Conservation (phyloP, 306 rosid genomes). For the Macrotyloma uniflorum region DNA sequence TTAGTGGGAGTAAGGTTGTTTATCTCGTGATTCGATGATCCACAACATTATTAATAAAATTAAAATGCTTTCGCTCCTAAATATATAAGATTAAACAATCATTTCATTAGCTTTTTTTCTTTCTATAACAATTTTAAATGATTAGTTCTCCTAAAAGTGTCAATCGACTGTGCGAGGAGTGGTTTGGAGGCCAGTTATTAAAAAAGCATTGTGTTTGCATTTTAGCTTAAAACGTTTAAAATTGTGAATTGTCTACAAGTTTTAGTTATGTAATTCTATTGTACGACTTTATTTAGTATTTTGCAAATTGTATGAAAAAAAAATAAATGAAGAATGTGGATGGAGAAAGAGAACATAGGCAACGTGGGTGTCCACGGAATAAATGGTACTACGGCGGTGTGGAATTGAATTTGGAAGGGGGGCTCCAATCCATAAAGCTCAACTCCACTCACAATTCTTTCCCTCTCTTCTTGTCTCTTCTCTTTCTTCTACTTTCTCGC, state of each 20-base stretch:
- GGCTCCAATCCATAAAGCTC: too few species aligned
- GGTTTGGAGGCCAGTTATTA: background rate
- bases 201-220: background rate
- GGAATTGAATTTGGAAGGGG: background rate
- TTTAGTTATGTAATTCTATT: background rate
- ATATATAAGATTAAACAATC: background rate
- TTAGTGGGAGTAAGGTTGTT: background rate
- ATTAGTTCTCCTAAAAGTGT: background rate
- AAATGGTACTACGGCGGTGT: constrained; percentile 23
- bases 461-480: background rate
- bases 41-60: background rate
- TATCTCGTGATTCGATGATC: background rate
- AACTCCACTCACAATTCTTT: background rate
- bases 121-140: background rate
- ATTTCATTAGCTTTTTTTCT: background rate
- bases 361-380: background rate
- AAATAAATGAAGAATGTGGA: background rate
- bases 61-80: background rate
- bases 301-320: too few species aligned
- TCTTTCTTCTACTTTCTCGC: background rate
- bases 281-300: too few species aligned
- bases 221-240: background rate
- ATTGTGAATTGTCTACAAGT: background rate
- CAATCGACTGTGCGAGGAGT: background rate
- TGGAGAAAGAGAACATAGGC: too few species aligned